A percentile compares a stretch with the other conserved stretches of the same genome.
Evolutionary conservation across 495 filamentous ascomycete genomes (phyloP).

Genomic region (Jackrogersella multiformis): DNA sequence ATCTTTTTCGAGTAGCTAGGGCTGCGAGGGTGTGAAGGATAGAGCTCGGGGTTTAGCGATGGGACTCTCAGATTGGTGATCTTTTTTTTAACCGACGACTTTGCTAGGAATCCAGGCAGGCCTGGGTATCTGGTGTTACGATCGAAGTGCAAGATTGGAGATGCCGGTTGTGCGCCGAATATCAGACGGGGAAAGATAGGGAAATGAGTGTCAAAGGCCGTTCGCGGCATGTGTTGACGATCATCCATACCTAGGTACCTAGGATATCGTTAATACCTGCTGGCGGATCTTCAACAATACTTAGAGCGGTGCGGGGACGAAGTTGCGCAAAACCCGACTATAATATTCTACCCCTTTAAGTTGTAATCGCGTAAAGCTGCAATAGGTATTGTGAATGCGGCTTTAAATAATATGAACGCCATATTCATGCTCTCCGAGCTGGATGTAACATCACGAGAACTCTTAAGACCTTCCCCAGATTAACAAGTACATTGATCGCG

Average conservation of each 20-base stretch:
- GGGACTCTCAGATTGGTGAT: slow-evolving; percentile 20
- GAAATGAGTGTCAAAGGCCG: neutral
- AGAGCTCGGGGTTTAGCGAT: slow-evolving; percentile 30
- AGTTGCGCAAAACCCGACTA: slow-evolving; percentile 11
- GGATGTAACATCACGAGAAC: slow-evolving; percentile 18
- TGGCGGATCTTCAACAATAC: too few species aligned
- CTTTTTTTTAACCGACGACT: slow-evolving; percentile 1
- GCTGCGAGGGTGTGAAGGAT: slow-evolving; percentile 32
- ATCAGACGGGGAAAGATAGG: slow-evolving; percentile 1
- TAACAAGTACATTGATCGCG: slow-evolving; percentile 6
- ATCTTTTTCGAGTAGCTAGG: slow-evolving; percentile 11
- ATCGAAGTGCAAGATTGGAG: slow-evolving; percentile 24
- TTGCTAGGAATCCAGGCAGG: neutral
- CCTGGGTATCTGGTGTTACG: slow-evolving; percentile 16
- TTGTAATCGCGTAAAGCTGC: slow-evolving; percentile 1
- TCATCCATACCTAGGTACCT: too few species aligned
- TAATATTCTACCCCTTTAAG: slow-evolving; percentile 5
- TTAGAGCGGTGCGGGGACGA: neutral
- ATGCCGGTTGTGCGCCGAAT: neutral
- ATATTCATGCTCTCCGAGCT: slow-evolving; percentile 2
- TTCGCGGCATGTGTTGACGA: slow-evolving; percentile 6
- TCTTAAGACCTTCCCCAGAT: slow-evolving; percentile 20
- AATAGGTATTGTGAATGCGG: slow-evolving; percentile 5
- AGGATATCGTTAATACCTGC: neutral
- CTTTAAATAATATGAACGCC: neutral